A percentile compares a stretch with the other conserved stretches of the same genome.
Evolutionary conservation across 495 filamentous ascomycete genomes (phyloP).

Genomic region (Niebla homalea): DNA sequence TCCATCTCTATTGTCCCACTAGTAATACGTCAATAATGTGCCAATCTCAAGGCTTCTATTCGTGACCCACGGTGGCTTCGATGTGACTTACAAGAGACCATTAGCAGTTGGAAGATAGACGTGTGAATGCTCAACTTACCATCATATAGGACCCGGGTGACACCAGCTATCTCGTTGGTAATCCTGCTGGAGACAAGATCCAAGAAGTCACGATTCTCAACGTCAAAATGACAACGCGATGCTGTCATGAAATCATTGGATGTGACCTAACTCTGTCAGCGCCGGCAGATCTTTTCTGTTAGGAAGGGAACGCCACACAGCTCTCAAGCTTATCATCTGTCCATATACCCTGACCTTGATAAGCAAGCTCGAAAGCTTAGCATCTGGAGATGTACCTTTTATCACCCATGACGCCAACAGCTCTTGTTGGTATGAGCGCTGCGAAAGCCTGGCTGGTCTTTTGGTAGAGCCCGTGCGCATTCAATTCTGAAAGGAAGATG

Average conservation of each 20-base stretch:
- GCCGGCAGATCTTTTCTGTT: background rate
- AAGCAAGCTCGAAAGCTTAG: background rate
- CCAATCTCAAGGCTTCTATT: background rate
- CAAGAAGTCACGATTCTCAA: constrained; percentile 44
- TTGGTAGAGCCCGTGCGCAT: constrained; percentile 68
- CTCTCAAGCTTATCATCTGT: constrained; percentile 49
- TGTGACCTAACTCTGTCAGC: background rate
- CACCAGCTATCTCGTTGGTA: constrained; percentile 72
- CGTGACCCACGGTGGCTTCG: background rate
- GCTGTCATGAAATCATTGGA: constrained; percentile 73
- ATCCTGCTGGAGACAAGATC: constrained; percentile 57
- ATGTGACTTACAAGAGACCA: background rate
- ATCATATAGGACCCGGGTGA: constrained; percentile 52
- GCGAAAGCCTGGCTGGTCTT: constrained; percentile 76
- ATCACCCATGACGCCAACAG: constrained; percentile 72
- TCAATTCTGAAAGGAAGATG: constrained; percentile 76
- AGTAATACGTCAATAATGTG: background rate
- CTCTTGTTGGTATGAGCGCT: constrained; percentile 54
- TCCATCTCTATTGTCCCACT: constrained; percentile 5
- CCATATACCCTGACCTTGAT: constrained; percentile 20
- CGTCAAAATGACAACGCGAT: background rate
- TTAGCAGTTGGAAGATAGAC: background rate
- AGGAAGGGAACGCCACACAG: constrained; percentile 33
- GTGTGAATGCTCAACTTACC: background rate
- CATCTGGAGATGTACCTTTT: constrained; percentile 45